Conservation (phyloP, 139 green algal species). For the Chlorella sorokiniana region DNA sequence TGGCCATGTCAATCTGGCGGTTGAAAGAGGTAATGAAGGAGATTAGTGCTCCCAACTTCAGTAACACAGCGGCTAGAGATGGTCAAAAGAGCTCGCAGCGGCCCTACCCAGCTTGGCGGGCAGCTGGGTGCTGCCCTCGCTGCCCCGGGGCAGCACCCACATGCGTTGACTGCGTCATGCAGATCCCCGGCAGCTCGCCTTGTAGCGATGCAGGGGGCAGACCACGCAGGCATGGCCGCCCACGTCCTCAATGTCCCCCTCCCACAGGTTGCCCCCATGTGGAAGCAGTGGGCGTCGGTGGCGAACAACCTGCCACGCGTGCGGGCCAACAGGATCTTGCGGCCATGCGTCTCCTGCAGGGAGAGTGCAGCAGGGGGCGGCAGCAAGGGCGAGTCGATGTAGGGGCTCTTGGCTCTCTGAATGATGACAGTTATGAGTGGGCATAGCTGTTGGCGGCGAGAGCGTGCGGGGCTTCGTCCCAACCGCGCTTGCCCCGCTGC, state of each 20-base stretch:
- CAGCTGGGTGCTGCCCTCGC: no score
- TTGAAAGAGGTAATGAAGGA: no score
- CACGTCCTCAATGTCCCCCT: conserved; percentile 51
- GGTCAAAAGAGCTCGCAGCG: no score
- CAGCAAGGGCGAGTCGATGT: background rate
- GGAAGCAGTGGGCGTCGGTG: conserved; percentile 48
- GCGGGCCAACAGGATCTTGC: conserved; percentile 38
- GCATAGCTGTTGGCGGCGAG: no score
- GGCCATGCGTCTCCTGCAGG: conserved; percentile 38
- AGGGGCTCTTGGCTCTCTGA: no score
- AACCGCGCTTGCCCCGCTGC: no score
- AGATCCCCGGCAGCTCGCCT: conserved; percentile 2
- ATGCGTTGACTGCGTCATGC: no score
- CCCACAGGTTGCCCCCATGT: conserved; percentile 36
- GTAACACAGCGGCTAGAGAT: no score
- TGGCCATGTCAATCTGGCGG: conserved; percentile 38
- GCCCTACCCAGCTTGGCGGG: no score
- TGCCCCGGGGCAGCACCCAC: background rate
- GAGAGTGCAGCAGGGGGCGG: background rate
- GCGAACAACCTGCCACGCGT: conserved; percentile 6
- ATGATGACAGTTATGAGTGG: no score
- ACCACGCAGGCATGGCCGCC: conserved; percentile 44
- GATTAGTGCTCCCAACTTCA: no score
- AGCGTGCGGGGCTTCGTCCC: no score
- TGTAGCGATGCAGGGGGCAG: conserved; percentile 47